Percentiles rank a stretch among this genome's conserved stretches.
Evolutionary conservation across 495 filamentous ascomycete genomes (phyloP).

Genomic region (Neohortaea acidophila): DNA sequence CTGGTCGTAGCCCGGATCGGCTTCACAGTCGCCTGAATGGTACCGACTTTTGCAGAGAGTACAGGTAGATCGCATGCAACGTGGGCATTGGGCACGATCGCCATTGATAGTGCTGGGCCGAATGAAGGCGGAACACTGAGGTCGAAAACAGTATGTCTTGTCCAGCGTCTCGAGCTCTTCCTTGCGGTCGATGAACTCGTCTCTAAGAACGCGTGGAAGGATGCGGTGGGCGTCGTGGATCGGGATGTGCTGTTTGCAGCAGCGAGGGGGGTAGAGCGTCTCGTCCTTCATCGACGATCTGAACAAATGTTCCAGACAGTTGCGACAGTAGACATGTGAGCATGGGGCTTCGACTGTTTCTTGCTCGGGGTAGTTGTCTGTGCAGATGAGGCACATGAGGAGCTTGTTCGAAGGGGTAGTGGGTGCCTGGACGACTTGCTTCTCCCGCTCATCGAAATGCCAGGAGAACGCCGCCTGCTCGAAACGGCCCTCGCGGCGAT

Average conservation of each 20-base stretch:
- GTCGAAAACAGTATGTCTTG: conserved; percentile 34
- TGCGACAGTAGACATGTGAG: conserved; percentile 34
- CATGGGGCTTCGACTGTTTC: not conserved
- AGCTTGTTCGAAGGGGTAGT: not conserved
- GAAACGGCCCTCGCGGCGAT: not conserved
- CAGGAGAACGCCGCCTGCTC: not conserved
- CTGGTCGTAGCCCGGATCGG: conserved; percentile 11
- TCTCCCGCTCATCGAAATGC: not conserved
- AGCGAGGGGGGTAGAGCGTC: conserved; percentile 37
- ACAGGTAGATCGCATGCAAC: conserved; percentile 32
- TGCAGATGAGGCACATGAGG: not conserved
- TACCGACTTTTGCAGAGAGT: conserved; percentile 30
- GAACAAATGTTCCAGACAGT: conserved; percentile 32
- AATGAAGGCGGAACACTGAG: conserved; percentile 34
- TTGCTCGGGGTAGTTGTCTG: not conserved
- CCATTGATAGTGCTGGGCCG: conserved; percentile 19
- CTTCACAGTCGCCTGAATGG: conserved; percentile 25
- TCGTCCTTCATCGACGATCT: conserved; percentile 31
- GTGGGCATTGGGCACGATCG: conserved; percentile 29
- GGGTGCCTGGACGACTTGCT: not conserved
- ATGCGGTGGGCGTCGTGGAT: conserved; percentile 22
- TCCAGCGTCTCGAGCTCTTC: conserved; percentile 33
- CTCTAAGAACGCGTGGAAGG: conserved; percentile 21
- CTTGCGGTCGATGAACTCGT: conserved; percentile 28
- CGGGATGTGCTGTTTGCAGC: conserved; percentile 32